Evolutionary conservation across 2,329 filamentous ascomycete species (phyloP), one percentile per base, ranked within the genome.

Genomic region (Bertia moriformis): DNA sequence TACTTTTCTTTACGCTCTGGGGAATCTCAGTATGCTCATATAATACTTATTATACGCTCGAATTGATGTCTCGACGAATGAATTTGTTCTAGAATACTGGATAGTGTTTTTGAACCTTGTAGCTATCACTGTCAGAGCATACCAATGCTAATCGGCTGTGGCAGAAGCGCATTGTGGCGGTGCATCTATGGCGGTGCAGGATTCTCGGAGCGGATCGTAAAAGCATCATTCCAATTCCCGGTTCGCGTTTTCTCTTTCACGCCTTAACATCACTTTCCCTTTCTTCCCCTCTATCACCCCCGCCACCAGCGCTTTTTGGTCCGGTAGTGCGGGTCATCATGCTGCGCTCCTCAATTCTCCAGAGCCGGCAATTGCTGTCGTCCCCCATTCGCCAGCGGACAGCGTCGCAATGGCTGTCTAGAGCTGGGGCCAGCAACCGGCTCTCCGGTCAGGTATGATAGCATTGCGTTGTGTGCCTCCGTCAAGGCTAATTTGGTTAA

Each of bases 171-270:
- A 29, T 29, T 29, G 10, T 10, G 24, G 24, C 24, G 24, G 24
- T 29, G 24, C 24, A n/a, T 29, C 10, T 29, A 29, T 29, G 24
- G 24, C 24, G 10, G 24, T 29, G 32, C 32, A 35, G 32, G 32
- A 18, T 18, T 17, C 7, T 35, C 32, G 32, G 32, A 35, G 32
- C 32, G 32, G 32, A 35, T 35, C 32, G 32, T 17, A 17, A 35
- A 29, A 29, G 24, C 24, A 29, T 29, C 24, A 29, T 29, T n/a
- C n/a, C 24, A 29, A 29, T 29, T 29, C 24, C n/a, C 24, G 24
- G 24, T 29, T n/a, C 24, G 24, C 24, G 24, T 29, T 29, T 29
- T 29, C 24, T n/a, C n/a, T 29, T n/a, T 29, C 24, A 15, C 32
- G n/a, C n/a, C n/a, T n/a, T 7, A 35, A 35, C 32, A 35, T 35